Evolutionary conservation across 345 rosid genomes (phyloP), one percentile per base, ranked within the genome.

Genomic region (Adansonia digitata): DNA sequence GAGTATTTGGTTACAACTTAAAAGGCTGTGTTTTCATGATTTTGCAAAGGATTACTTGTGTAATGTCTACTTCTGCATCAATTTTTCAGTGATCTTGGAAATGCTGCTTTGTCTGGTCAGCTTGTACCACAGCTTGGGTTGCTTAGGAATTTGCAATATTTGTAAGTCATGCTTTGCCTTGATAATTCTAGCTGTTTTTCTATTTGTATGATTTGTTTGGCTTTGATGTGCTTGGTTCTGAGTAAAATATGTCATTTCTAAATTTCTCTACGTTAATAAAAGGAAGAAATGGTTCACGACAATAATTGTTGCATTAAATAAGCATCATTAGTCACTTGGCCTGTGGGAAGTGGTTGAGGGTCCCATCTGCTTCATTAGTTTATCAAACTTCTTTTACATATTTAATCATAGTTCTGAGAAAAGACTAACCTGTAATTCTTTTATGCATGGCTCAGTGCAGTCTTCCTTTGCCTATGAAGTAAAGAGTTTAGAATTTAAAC

Each of bases 41-140:
- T 20, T 74, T 74, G 68, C 60, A 24, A 63, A 43, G 35, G 24
- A 43, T 42, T 26, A 20, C 37, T 42, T 40, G 43, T 34, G 26
- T 51, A 42, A 75, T 56, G 48, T 63, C 49, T 73, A 45, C 46
- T 77, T 49, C 59, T 75, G 15, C 78, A 27, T 65, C 40, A 29
- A 10, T 7, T 60, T 55, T 67, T 69, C 84, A 94, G 98, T 22
- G 98, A 94, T 81, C 92, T 94, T 60, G 98, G 98, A 72, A 94
- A 94, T 85, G 98, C 97, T 34, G 94, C 90, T 75, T 82, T 94
- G 80, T 92, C 97, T 72, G 98, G 98, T 73, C 97, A 86, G 82
- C 91, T 92, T 73, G 98, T 94, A 76, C 90, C 98, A 5, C 94
- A 94, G 79, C 95, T 94, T 69, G 97, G 98, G 45, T 81, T 84